These are phyloP conservation scores for Plantago major DNA, from an alignment of 257 asterid genomes.

Conservation along the genomic window DNA sequence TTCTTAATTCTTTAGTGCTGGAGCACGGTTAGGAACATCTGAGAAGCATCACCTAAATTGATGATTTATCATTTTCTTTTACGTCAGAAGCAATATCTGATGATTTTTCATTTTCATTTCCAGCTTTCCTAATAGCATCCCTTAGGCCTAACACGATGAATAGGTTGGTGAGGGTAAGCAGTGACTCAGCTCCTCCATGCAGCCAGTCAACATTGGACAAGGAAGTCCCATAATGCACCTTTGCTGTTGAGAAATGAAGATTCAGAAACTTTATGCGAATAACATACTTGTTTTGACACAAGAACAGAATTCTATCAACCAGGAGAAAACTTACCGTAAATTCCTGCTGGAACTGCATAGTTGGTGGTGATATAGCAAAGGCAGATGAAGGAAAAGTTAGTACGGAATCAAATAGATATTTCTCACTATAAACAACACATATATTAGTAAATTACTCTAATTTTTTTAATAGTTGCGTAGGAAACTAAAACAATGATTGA, in stretches of 20 bases:
- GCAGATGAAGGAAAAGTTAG: conserved; percentile 32
- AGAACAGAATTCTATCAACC: not conserved
- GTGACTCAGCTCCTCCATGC: conserved; percentile 97
- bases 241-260: conserved; percentile 46
- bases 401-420: not conserved
- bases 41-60: conserved; percentile 33
- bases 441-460: too few species aligned
- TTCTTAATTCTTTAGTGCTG: too few species aligned
- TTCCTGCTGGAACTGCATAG: conserved; percentile 86
- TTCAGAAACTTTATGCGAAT: conserved; percentile 9
- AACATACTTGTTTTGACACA: not conserved
- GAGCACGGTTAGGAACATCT: not conserved
- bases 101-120: conserved; percentile 28
- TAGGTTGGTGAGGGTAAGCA: conserved; percentile 82
- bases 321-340: conserved; percentile 56
- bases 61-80: conserved; percentile 45
- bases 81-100: conserved; percentile 28
- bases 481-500: too few species aligned
- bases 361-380: conserved; percentile 29
- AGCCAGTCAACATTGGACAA: conserved; percentile 94
- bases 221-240: conserved; percentile 88
- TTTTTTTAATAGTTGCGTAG: too few species aligned
- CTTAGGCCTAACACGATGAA: conserved; percentile 88
- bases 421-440: too few species aligned
- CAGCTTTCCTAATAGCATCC: conserved; percentile 53